Conservation (phyloP, 1,284 basidiomycete species). For the Mycena sp. region DNA sequence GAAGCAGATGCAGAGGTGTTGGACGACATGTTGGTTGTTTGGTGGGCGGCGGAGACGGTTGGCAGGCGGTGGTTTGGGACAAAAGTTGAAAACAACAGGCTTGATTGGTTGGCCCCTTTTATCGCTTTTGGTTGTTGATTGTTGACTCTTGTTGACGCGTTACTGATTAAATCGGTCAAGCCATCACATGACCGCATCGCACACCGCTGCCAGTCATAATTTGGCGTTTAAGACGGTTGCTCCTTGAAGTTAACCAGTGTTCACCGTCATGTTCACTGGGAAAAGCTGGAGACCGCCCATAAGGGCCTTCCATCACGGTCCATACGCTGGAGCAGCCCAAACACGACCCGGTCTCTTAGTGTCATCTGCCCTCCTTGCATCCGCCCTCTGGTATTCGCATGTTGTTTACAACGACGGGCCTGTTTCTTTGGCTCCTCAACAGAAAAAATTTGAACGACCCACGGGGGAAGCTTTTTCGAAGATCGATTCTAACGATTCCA, state of each 20-base stretch:
- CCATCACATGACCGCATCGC: too few species aligned
- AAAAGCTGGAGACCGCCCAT: not conserved
- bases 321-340: not conserved
- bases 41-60: not conserved
- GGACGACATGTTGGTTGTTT: conserved; percentile 20
- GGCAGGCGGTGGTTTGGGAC: not conserved
- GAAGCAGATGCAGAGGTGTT: conserved; percentile 9
- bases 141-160: not conserved
- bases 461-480: too few species aligned
- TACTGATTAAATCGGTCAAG: too few species aligned
- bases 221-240: too few species aligned
- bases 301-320: not conserved
- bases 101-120: not conserved
- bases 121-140: not conserved
- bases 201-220: too few species aligned
- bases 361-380: conserved; percentile 41
- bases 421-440: not conserved
- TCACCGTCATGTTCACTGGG: too few species aligned
- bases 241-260: too few species aligned
- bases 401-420: conserved; percentile 47
- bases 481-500: conserved; percentile 30
- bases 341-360: conserved; percentile 15
- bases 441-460: not conserved
- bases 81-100: not conserved
- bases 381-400: conserved; percentile 46